Evolutionary conservation across 192 early-diverging fungal species (phyloP).

Genomic region (Allomyces javanicus): DNA sequence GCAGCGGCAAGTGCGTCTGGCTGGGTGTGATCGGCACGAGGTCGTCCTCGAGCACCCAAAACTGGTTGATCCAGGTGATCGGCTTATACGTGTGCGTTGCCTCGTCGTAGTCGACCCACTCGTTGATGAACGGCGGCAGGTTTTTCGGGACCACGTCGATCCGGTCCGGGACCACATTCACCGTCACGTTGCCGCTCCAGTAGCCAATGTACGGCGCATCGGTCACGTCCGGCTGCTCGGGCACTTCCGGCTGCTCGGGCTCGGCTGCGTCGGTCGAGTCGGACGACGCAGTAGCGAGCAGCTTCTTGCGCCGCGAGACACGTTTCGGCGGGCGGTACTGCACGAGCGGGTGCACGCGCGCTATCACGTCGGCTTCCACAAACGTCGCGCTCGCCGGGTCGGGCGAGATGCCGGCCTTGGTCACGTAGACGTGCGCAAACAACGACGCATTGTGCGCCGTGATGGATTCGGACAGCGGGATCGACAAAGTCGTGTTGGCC

Average conservation of each 20-base stretch:
- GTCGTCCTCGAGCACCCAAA: slow-evolving; percentile 1
- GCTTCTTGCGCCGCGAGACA: background rate
- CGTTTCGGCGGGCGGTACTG: background rate
- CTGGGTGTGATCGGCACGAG: background rate
- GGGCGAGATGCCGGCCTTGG: slow-evolving; percentile 14
- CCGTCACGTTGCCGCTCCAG: slow-evolving; percentile 6
- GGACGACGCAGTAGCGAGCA: slow-evolving; percentile 1
- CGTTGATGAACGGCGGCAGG: background rate
- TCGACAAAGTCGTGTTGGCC: background rate
- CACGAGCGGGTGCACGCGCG: background rate
- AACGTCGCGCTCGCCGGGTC: slow-evolving; percentile 18
- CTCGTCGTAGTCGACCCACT: background rate
- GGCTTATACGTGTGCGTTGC: slow-evolving; percentile 17
- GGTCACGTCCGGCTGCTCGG: background rate
- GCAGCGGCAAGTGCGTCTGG: slow-evolving; percentile 37
- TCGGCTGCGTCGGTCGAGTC: slow-evolving; percentile 27
- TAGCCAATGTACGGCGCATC: background rate
- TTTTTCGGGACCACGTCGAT: slow-evolving; percentile 2
- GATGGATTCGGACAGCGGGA: background rate
- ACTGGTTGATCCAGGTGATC: slow-evolving; percentile 11
- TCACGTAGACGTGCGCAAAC: slow-evolving; percentile 39
- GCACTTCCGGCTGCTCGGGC: slow-evolving; percentile 14
- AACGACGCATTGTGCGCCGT: slow-evolving; percentile 25
- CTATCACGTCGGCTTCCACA: slow-evolving; percentile 17
- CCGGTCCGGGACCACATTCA: slow-evolving; percentile 11